Evolutionary conservation across 2,329 filamentous ascomycete species (phyloP).

Genomic region (Xylaria sp.): DNA sequence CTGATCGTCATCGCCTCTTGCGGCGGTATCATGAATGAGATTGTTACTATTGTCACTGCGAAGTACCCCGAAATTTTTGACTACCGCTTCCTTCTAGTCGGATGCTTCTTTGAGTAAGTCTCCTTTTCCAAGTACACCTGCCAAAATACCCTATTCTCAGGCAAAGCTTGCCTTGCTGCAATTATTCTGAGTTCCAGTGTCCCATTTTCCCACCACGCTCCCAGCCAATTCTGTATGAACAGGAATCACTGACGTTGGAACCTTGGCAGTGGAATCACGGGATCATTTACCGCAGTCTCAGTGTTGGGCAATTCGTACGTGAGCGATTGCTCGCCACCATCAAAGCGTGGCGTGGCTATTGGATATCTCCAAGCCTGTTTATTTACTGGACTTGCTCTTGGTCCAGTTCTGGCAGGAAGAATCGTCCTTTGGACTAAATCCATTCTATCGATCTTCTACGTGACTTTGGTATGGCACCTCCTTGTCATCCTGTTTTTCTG

Average conservation of each 20-base stretch:
- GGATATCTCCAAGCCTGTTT: constrained; percentile 86
- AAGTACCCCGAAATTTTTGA: constrained; percentile 66
- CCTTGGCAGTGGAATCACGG: constrained; percentile 56
- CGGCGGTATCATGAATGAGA: constrained; percentile 69
- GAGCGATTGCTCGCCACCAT: constrained; percentile 79
- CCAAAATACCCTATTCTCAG: not conserved
- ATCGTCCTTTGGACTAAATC: constrained; percentile 71
- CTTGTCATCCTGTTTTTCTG: constrained; percentile 68
- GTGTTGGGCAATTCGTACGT: constrained; percentile 78
- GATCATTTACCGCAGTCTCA: constrained; percentile 81
- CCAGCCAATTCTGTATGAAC: not conserved
- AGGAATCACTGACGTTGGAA: not conserved
- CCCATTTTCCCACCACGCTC: not conserved
- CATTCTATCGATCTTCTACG: constrained; percentile 78
- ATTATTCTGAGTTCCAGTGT: not conserved
- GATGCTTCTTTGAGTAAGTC: constrained; percentile 60
- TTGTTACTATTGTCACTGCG: constrained; percentile 72
- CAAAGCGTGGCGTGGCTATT: constrained; percentile 74
- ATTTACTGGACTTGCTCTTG: constrained; percentile 82
- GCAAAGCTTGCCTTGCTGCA: not conserved
- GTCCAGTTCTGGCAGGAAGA: constrained; percentile 75
- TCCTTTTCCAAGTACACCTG: not conserved
- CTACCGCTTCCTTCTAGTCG: constrained; percentile 74
- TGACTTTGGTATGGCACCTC: constrained; percentile 65
- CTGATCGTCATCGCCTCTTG: constrained; percentile 68